Evolutionary conservation across 352 stramenopile genomes (phyloP).

Genomic region (Pythium rishiriense): DNA sequence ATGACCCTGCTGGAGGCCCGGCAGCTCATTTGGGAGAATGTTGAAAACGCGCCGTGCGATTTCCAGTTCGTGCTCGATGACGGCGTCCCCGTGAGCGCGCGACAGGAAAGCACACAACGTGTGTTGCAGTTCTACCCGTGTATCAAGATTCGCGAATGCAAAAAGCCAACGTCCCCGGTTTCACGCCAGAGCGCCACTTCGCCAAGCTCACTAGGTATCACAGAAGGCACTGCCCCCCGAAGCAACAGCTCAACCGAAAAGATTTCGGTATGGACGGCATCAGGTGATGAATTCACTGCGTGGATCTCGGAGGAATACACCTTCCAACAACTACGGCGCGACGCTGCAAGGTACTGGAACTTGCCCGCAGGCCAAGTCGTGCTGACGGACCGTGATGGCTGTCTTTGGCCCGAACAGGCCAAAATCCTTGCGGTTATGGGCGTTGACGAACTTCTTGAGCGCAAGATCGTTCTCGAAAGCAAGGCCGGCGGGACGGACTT

Average conservation of each 20-base stretch:
- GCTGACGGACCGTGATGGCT: conserved; percentile 59
- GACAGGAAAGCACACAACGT: conserved; percentile 60
- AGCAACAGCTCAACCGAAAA: conserved; percentile 36
- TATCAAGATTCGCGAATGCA: conserved; percentile 65
- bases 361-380: conserved; percentile 43
- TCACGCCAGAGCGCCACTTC: neutral
- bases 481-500: conserved; percentile 34
- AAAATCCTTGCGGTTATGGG: conserved; percentile 64
- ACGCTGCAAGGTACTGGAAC: conserved; percentile 74
- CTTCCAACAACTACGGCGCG: conserved; percentile 69
- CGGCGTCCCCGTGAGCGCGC: conserved; percentile 52
- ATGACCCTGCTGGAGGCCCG: conserved; percentile 68
- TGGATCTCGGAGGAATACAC: conserved; percentile 76
- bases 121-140: conserved; percentile 67
- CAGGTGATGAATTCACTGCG: conserved; percentile 59
- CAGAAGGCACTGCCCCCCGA: too few relatives aligned
- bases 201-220: neutral
- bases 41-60: conserved; percentile 59
- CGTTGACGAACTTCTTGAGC: conserved; percentile 43
- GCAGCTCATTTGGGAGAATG: conserved; percentile 62
- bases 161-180: neutral
- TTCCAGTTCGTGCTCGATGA: conserved; percentile 81
- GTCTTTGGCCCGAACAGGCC: conserved; percentile 79
- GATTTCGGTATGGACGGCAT: conserved; percentile 48
- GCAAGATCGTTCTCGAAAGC: conserved; percentile 54